Percentiles rank a stretch among this genome's conserved stretches.
Conservation (phyloP, 1,139 yeast species). For the Spathaspora sp. region DNA sequence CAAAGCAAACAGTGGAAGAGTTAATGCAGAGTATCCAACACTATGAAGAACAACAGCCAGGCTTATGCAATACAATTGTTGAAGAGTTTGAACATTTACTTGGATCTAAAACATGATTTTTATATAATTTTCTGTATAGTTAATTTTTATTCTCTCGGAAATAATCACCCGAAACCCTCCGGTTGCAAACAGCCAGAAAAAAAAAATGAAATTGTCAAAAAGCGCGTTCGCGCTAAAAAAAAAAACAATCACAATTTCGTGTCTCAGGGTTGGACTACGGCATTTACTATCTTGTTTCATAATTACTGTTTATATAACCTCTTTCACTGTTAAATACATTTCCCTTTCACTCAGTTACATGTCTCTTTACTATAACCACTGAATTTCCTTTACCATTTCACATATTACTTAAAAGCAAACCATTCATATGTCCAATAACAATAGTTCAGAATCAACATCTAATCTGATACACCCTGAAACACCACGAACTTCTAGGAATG, state of each 20-base stretch:
- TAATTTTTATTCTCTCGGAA: neutral
- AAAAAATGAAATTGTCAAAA: neutral
- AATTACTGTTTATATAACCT: neutral
- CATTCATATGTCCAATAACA: neutral
- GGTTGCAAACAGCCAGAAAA: neutral
- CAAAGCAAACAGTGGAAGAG: constrained; percentile 42
- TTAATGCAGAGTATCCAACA: constrained; percentile 36
- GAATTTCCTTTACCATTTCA: neutral
- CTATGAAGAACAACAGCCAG: constrained; percentile 59
- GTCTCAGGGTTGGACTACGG: neutral
- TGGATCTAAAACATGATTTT: neutral
- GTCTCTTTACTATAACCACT: neutral
- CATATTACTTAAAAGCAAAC: neutral
- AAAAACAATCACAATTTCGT: constrained; percentile 1
- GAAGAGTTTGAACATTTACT: constrained; percentile 42
- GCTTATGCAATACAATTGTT: constrained; percentile 61
- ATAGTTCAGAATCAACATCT: constrained; percentile 12
- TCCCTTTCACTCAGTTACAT: neutral
- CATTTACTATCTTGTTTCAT: neutral
- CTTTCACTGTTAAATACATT: neutral
- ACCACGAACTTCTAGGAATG: constrained; percentile 20
- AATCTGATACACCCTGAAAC: constrained; percentile 27
- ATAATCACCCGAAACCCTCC: neutral
- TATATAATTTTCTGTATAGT: neutral
- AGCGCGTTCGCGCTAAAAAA: constrained; percentile 1